These are phyloP conservation scores for Hansenula lynferdii DNA, from an alignment of 1,139 yeast genomes.

Conservation along the genomic window DNA sequence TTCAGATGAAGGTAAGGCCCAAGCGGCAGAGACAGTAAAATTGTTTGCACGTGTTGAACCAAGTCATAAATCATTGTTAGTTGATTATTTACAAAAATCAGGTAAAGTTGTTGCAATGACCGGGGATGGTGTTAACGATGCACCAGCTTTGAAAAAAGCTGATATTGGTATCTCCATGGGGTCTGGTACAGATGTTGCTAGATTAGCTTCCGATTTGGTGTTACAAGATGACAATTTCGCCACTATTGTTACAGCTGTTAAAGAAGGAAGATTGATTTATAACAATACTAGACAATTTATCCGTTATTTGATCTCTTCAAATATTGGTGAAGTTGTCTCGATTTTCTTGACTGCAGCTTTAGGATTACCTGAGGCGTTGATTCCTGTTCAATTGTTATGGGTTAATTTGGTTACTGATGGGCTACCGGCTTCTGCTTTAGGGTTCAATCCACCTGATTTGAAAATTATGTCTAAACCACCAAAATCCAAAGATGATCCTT, in stretches of 20 bases:
- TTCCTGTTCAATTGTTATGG: conserved; percentile 80
- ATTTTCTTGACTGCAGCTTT: conserved; percentile 65
- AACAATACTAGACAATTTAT: conserved; percentile 78
- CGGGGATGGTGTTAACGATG: conserved; percentile 38
- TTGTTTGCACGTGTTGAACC: conserved; percentile 51
- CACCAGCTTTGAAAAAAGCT: conserved; percentile 35
- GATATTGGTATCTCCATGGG: conserved; percentile 38
- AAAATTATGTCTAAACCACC: conserved; percentile 60
- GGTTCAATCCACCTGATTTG: conserved; percentile 59
- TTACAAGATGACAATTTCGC: conserved; percentile 73
- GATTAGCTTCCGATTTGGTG: conserved; percentile 54
- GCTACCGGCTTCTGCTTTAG: conserved; percentile 82
- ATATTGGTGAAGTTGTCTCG: conserved; percentile 68
- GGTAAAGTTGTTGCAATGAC: conserved; percentile 39
- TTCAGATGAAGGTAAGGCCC: conserved; percentile 54
- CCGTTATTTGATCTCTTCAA: conserved; percentile 70
- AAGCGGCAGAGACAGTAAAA: conserved; percentile 53
- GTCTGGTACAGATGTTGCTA: conserved; percentile 51
- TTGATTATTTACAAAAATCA: conserved; percentile 44
- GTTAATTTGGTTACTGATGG: conserved; percentile 74
- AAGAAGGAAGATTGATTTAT: conserved; percentile 79
- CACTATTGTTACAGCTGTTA: conserved; percentile 70
- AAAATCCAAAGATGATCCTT: conserved; percentile 35
- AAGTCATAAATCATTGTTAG: conserved; percentile 45
- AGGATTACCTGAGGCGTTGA: conserved; percentile 63